Percentiles rank a stretch among this genome's conserved stretches.
phyloP scores from a whole-genome alignment of 164 flowering plant genomes.

The Annona squamosa region DNA sequence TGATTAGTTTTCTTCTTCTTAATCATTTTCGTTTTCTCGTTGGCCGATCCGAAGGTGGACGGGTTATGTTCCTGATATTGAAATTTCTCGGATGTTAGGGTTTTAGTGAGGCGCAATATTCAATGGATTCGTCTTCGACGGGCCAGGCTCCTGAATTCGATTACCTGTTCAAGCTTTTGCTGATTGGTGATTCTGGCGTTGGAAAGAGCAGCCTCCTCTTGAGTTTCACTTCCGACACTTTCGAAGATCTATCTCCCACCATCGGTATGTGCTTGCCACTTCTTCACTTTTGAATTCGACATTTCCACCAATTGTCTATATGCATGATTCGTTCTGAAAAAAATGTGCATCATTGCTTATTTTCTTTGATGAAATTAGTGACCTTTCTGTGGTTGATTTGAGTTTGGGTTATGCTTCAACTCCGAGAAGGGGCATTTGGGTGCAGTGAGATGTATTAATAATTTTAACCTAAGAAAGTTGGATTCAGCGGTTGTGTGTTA shows the following conservation, averaged over 20 bases:
- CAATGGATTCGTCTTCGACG: constrained; percentile 29
- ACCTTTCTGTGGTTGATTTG: too few species aligned
- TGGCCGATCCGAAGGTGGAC: neutral
- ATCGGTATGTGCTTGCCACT: constrained; percentile 42
- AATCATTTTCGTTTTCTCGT: too few species aligned
- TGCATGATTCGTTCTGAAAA: too few species aligned
- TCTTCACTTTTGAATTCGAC: neutral
- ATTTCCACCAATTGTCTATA: neutral
- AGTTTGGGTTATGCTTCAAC: neutral
- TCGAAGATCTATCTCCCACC: constrained; percentile 72
- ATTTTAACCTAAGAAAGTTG: too few species aligned
- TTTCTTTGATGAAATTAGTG: too few species aligned
- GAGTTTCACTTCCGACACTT: constrained; percentile 57
- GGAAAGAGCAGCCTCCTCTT: constrained; percentile 91
- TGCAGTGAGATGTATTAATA: neutral
- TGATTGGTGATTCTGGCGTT: constrained; percentile 86
- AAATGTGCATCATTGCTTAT: too few species aligned
- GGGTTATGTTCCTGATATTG: neutral
- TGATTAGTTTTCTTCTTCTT: neutral
- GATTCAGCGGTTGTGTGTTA: too few species aligned
- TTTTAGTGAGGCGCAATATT: neutral
- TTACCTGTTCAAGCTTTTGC: constrained; percentile 76
- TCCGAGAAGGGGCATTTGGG: neutral
- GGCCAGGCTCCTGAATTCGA: constrained; percentile 35
- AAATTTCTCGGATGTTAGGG: neutral